Evolutionary conservation across 2,329 filamentous ascomycete genomes (phyloP).

Genomic region (Pseudodiploospora longispora): DNA sequence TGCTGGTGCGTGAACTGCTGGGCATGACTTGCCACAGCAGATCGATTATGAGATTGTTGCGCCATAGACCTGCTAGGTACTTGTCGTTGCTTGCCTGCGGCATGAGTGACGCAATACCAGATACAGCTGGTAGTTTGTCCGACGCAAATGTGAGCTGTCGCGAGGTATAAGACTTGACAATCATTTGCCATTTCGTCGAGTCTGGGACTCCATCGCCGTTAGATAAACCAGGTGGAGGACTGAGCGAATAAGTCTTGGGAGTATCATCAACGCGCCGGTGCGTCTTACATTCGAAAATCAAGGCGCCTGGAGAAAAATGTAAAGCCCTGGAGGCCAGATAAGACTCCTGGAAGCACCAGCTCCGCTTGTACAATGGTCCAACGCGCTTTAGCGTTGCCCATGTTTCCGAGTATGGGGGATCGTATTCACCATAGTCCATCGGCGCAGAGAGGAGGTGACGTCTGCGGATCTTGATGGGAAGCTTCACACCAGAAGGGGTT

Average conservation of each 20-base stretch:
- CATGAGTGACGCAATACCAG: slow-evolving; percentile 1
- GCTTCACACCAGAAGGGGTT: neutral
- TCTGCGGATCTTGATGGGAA: slow-evolving; percentile 1
- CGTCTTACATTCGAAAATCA: neutral
- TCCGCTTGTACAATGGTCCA: slow-evolving; percentile 3
- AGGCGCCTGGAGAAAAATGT: neutral
- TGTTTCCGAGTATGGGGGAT: neutral
- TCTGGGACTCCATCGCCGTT: neutral
- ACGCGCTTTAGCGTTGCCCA: slow-evolving; percentile 1
- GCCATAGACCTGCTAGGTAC: slow-evolving; percentile 7
- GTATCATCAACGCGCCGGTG: neutral
- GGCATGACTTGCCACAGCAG: slow-evolving; percentile 5
- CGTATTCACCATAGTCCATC: neutral
- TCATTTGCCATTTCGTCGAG: neutral
- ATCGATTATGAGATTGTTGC: neutral
- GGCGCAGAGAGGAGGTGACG: neutral
- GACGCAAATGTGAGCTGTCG: neutral
- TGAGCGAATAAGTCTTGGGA: neutral
- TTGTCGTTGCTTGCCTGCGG: neutral
- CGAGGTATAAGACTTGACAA: slow-evolving; percentile 2
- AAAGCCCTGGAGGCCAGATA: neutral
- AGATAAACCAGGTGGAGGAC: neutral
- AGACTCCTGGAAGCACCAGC: slow-evolving; percentile 2
- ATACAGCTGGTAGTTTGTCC: slow-evolving; percentile 1
- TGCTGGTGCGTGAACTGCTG: neutral